Evolutionary conservation across 805 yeast species (phyloP).

Genomic region (Hemisphaericaspora nanyangensis): DNA sequence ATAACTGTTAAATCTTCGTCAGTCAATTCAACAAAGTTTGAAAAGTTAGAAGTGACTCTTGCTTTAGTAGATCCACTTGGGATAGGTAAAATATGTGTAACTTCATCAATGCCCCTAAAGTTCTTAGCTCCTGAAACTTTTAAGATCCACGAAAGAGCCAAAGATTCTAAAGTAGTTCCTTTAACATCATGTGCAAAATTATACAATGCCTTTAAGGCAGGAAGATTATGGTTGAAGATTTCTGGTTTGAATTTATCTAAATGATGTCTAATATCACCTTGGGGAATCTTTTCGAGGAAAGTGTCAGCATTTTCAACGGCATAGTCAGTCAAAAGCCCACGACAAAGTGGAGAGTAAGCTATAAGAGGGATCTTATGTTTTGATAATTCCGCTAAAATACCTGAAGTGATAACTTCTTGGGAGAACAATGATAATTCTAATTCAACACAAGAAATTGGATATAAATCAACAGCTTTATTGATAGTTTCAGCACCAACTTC

Average conservation of each 20-base stretch:
- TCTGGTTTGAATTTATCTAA: constrained; percentile 61
- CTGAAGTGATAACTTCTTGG: constrained; percentile 59
- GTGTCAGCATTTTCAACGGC: constrained; percentile 35
- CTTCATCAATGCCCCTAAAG: constrained; percentile 36
- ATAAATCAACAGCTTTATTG: constrained; percentile 50
- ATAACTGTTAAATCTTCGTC: constrained; percentile 57
- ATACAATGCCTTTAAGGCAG: constrained; percentile 46
- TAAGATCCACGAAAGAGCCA: constrained; percentile 41
- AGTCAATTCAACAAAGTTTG: constrained; percentile 40
- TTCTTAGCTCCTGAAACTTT: constrained; percentile 65
- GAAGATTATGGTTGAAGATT: constrained; percentile 50
- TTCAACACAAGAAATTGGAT: constrained; percentile 67
- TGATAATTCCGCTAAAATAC: constrained; percentile 56
- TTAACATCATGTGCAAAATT: constrained; percentile 45
- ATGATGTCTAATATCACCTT: constrained; percentile 49
- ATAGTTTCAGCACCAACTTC: constrained; percentile 68
- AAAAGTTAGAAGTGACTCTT: constrained; percentile 61
- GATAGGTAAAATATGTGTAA: constrained; percentile 66
- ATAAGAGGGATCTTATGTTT: constrained; percentile 61
- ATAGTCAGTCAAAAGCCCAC: constrained; percentile 72
- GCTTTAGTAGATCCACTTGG: constrained; percentile 67
- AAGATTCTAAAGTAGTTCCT: constrained; percentile 55
- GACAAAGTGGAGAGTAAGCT: constrained; percentile 80
- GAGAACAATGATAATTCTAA: constrained; percentile 72
- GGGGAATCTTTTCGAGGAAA: constrained; percentile 43